phyloP scores from a whole-genome alignment of 1,284 basidiomycete genomes.

The Volvariella surrecta region DNA sequence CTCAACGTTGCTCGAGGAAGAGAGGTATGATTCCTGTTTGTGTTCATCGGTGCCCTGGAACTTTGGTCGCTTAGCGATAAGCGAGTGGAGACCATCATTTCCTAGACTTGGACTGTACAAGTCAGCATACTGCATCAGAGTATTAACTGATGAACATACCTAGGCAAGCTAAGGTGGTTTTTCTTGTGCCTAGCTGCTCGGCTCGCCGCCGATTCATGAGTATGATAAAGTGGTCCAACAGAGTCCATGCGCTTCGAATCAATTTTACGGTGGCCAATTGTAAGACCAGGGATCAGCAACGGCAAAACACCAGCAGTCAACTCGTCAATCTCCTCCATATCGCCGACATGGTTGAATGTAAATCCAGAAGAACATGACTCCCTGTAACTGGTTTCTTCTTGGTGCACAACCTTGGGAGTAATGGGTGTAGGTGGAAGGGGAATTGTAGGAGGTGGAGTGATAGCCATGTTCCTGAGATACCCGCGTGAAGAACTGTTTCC shows the following conservation, averaged over 20 bases:
- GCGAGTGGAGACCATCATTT: constrained; percentile 43
- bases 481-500: neutral
- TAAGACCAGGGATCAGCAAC: constrained; percentile 59
- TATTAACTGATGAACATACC: constrained; percentile 28
- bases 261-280: constrained; percentile 46
- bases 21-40: constrained; percentile 29
- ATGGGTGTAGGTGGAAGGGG: constrained; percentile 66
- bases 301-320: constrained; percentile 59
- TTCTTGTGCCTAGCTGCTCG: constrained; percentile 48
- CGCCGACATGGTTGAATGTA: constrained; percentile 46
- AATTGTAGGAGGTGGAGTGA: constrained; percentile 47
- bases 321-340: constrained; percentile 59
- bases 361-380: constrained; percentile 56
- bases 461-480: constrained; percentile 15
- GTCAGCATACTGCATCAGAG: constrained; percentile 1
- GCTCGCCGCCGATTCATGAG: neutral
- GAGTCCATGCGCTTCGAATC: constrained; percentile 49
- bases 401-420: constrained; percentile 40
- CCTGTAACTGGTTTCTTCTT: constrained; percentile 37
- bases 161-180: constrained; percentile 55
- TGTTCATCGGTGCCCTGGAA: constrained; percentile 37
- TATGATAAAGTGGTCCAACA: constrained; percentile 23
- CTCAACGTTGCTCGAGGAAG: constrained; percentile 30
- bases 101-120: constrained; percentile 50
- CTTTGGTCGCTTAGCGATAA: constrained; percentile 42